phyloP scores from a whole-genome alignment of 2,329 filamentous ascomycete species.

The Diaporthe sp. region DNA sequence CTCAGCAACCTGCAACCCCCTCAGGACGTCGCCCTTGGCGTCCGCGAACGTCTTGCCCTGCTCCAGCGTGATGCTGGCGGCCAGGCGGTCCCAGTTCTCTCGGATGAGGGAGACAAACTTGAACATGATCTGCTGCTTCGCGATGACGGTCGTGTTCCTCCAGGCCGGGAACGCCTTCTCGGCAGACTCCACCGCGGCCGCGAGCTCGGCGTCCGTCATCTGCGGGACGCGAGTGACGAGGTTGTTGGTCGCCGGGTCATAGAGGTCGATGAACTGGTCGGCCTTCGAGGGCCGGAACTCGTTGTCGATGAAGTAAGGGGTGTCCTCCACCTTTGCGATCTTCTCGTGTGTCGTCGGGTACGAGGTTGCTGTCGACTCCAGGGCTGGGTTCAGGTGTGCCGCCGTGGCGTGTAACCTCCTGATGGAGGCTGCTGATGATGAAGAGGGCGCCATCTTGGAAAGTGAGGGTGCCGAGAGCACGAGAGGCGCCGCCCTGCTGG shows the following conservation, averaged over 20 bases:
- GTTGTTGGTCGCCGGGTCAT: constrained; percentile 89
- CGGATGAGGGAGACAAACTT: constrained; percentile 84
- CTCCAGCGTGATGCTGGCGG: constrained; percentile 88
- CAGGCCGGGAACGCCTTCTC: constrained; percentile 82
- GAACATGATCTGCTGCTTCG: constrained; percentile 89
- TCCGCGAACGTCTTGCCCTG: constrained; percentile 92
- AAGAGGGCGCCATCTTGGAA: constrained; percentile 44
- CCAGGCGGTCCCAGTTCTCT: constrained; percentile 87
- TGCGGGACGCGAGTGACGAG: constrained; percentile 87
- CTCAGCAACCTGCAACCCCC: constrained; percentile 88
- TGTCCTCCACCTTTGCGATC: constrained; percentile 77
- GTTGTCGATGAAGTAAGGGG: constrained; percentile 87
- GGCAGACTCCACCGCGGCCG: constrained; percentile 81
- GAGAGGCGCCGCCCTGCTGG: constrained; percentile 41
- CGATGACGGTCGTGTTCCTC: constrained; percentile 79
- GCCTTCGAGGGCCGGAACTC: constrained; percentile 78
- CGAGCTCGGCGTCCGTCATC: constrained; percentile 83
- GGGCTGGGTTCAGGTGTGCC: constrained; percentile 66
- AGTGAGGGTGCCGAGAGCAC: constrained; percentile 45
- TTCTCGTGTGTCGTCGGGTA: constrained; percentile 82
- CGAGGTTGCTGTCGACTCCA: constrained; percentile 69
- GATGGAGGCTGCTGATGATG: constrained; percentile 55
- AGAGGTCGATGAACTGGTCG: constrained; percentile 81
- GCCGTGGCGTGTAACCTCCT: constrained; percentile 71
- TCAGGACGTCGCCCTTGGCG: constrained; percentile 84